Evolutionary conservation across 2,329 filamentous ascomycete genomes (phyloP).

Genomic region (Paecilomyces fulvus): DNA sequence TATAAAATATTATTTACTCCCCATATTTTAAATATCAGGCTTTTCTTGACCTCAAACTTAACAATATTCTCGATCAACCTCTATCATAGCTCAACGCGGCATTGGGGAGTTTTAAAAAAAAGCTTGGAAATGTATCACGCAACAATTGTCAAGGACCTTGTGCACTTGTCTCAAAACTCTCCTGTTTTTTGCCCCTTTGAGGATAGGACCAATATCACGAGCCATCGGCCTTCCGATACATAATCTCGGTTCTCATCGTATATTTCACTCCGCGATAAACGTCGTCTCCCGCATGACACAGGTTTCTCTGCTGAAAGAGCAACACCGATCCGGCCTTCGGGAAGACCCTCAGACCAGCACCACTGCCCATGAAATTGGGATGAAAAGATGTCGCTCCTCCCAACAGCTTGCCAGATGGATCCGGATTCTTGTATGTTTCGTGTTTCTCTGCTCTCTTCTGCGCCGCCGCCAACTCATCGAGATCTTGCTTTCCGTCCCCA

Average conservation of each 20-base stretch:
- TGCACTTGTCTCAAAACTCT: background rate
- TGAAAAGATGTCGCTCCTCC: conserved; percentile 50
- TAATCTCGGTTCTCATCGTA: conserved; percentile 49
- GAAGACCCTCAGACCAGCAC: conserved; percentile 33
- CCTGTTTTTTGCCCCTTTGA: background rate
- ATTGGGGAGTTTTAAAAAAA: too few species aligned
- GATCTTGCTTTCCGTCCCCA: conserved; percentile 32
- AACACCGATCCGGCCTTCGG: conserved; percentile 46
- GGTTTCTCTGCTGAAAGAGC: conserved; percentile 47
- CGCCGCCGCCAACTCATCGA: conserved; percentile 14
- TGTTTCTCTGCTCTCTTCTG: conserved; percentile 9
- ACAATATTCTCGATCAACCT: too few species aligned
- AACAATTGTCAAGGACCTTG: background rate
- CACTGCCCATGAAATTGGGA: conserved; percentile 14
- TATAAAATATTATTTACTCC: background rate
- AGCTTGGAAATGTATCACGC: background rate
- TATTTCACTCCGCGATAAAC: conserved; percentile 46
- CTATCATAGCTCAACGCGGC: too few species aligned
- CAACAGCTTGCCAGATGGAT: conserved; percentile 23
- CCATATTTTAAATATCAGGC: background rate
- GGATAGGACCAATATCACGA: background rate
- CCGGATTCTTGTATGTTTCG: conserved; percentile 11
- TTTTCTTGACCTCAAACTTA: background rate
- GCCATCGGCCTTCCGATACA: conserved; percentile 32
- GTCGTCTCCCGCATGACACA: conserved; percentile 49